Evolutionary conservation across 192 early-diverging fungal genomes (phyloP).

Genomic region (Coemansia sp.): DNA sequence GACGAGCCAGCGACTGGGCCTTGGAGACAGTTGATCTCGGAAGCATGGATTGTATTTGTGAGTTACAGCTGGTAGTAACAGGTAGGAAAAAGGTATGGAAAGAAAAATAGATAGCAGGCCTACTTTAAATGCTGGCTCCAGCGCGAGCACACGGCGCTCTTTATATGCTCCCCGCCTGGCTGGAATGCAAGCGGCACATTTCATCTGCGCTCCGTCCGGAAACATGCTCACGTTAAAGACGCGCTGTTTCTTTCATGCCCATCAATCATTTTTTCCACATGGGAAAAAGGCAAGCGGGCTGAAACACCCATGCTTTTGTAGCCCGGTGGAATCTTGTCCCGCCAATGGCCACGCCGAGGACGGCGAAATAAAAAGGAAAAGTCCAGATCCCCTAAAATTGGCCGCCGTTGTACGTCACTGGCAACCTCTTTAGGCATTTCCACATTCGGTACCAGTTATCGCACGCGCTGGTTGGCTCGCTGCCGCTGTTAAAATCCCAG

Average conservation of each 20-base stretch:
- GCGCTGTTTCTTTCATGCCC: conserved; percentile 2
- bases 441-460: conserved; percentile 13
- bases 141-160: background rate
- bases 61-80: conserved; percentile 5
- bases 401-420: conserved; percentile 9
- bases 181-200: background rate
- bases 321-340: conserved; percentile 10
- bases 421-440: background rate
- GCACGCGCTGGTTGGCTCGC: conserved; percentile 3
- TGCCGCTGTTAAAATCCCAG: conserved; percentile 9
- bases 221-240: conserved; percentile 1
- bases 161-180: conserved; percentile 3
- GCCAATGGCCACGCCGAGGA: conserved; percentile 5
- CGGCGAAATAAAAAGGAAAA: conserved; percentile 6
- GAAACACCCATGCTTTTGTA: conserved; percentile 9
- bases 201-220: conserved; percentile 11
- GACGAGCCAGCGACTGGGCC: conserved; percentile 32
- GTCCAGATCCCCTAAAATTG: conserved; percentile 4
- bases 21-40: conserved; percentile 39
- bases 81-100: background rate
- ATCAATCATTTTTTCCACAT: conserved; percentile 5
- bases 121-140: background rate
- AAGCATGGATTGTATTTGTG: conserved; percentile 26
- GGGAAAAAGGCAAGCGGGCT: conserved; percentile 5
- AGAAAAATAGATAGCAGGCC: conserved; percentile 5